Evolutionary conservation across 2,329 filamentous ascomycete species (phyloP).

Genomic region (Fusarium incarnatum): DNA sequence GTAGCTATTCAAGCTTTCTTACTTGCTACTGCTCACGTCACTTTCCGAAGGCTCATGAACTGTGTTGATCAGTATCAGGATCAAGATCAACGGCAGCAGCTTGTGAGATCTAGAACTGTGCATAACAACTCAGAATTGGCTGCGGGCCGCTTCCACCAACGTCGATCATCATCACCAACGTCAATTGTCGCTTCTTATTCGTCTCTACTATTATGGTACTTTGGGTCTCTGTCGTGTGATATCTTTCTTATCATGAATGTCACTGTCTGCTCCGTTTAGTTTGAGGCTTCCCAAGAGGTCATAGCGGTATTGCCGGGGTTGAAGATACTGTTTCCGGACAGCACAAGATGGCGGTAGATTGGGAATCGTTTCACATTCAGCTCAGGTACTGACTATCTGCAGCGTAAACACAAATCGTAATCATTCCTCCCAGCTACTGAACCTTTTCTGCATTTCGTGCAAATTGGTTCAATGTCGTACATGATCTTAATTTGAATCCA

Average conservation of each 20-base stretch:
- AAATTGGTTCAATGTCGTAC: neutral
- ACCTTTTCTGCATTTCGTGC: neutral
- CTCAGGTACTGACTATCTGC: neutral
- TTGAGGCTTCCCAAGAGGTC: neutral
- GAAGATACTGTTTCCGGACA: neutral
- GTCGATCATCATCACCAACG: constrained; percentile 20
- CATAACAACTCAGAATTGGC: neutral
- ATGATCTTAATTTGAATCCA: neutral
- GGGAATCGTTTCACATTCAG: neutral
- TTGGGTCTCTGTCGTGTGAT: neutral
- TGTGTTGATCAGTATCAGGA: constrained; percentile 7
- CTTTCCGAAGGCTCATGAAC: constrained; percentile 22
- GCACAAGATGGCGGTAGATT: neutral
- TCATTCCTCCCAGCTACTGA: neutral
- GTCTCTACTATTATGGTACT: neutral
- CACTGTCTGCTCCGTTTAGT: neutral
- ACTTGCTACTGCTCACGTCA: constrained; percentile 29
- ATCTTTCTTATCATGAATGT: neutral
- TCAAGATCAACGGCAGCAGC: neutral
- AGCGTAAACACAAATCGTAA: neutral
- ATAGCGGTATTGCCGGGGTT: neutral
- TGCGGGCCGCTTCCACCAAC: constrained; percentile 8
- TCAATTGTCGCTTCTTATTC: constrained; percentile 9
- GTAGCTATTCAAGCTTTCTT: constrained; percentile 15
- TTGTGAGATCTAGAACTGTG: neutral